Base-by-base conservation (phyloP, 169 alveolate genomes). In the Plasmodium cynomolgi region DNA sequence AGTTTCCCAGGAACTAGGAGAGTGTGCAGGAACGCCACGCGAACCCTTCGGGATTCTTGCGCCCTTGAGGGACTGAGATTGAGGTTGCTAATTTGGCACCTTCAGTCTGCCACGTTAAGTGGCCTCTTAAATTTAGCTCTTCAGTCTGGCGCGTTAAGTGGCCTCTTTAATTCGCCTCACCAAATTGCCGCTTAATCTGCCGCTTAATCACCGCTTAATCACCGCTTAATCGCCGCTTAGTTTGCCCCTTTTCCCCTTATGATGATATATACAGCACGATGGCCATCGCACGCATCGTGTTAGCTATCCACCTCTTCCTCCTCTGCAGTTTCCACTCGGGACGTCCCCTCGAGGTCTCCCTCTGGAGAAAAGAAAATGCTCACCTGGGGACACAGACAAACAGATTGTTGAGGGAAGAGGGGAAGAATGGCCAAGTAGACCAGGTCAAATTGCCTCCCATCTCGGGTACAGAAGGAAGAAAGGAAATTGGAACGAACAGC, bases 301-400 rank as follows among this genome's bases (percentile, higher is more conserved):
- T 44, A 58, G 39, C 31, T 83, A 17, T 83, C 47, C 26, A 62
- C 73, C 31, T 56, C 47, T 62, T 83, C 68, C 37, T 58, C 17
- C 44, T 83, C 74, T 81, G 41, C 39, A 33, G 81, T 58, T 83
- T n/a, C 54, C 33, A 83, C 31, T 83, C 73, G 13, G 47, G 26
- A 62, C 44, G 44, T 34, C 17, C 17, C 20, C 31, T 17, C 37
- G 1, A 81, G 17, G 37, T 13, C 8, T 81, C 85, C 72, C 8
- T 81, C 33, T 26, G 5, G 33, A 8, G 34, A 26, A 3, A 47
- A 47, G 20, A 23, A 20, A n/a, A n/a, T 11, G 33, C 23, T 81
- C 33, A 34, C 84, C 44, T 11, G 26, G 37, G n/a, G 84, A 41
- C 41, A 68, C 37, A 68, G 20, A 68, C 77, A 33, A 68, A 13